Evolutionary conservation across 129 eudicot genomes (phyloP).

Genomic region (Flaveria robusta): DNA sequence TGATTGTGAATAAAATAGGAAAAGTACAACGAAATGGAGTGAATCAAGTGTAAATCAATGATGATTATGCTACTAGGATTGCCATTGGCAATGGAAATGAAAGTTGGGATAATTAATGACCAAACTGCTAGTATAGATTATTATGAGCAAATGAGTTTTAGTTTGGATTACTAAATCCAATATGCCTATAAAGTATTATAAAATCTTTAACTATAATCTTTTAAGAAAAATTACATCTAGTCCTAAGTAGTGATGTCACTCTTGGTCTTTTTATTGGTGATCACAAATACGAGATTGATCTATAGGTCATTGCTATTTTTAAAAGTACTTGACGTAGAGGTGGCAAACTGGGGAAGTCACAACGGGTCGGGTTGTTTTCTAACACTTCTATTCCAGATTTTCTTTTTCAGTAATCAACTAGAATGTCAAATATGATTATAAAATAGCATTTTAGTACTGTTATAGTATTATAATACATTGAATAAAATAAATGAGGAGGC

Average conservation of each 20-base stretch:
- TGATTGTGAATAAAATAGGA: too few relatives aligned
- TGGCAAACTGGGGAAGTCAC: neutral
- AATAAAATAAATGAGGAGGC: neutral
- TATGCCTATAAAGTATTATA: too few relatives aligned
- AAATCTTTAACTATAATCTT: neutral
- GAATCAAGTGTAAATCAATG: too few relatives aligned
- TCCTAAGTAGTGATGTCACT: neutral
- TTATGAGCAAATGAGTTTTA: too few relatives aligned
- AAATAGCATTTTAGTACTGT: neutral
- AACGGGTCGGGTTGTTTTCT: neutral
- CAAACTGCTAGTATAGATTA: too few relatives aligned
- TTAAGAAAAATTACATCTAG: neutral
- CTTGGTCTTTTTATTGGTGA: constrained; percentile 3
- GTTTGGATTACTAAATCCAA: too few relatives aligned
- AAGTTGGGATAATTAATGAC: too few relatives aligned
- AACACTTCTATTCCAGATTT: neutral
- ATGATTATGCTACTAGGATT: too few relatives aligned
- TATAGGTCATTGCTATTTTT: neutral
- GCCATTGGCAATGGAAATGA: too few relatives aligned
- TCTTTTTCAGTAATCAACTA: neutral
- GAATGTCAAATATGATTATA: neutral
- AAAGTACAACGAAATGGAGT: too few relatives aligned
- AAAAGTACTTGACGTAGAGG: too few relatives aligned
- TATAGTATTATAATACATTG: neutral
- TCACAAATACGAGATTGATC: neutral